Conservation (phyloP, 345 rosid genomes). For the Gynandropsis gynandra region DNA sequence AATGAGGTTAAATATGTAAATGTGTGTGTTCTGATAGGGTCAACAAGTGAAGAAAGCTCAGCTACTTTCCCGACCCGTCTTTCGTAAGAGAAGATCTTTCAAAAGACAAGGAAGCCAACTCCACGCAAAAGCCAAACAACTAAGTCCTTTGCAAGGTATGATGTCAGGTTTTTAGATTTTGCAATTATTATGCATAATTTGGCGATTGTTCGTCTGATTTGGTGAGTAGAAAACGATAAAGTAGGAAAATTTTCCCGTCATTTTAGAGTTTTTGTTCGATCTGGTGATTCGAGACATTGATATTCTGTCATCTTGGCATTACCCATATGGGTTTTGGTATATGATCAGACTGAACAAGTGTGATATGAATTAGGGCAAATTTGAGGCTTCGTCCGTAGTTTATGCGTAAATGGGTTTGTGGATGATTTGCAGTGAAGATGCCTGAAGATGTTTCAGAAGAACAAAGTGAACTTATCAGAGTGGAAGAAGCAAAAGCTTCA, state of each 20-base stretch:
- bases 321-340: no score
- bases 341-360: no score
- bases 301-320: no score
- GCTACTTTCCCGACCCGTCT: slow-evolving; percentile 43
- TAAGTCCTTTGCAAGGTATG: slow-evolving; percentile 46
- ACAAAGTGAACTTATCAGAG: slow-evolving; percentile 30
- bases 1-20: neutral
- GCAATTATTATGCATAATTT: no score
- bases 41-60: slow-evolving; percentile 56
- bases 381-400: no score
- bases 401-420: neutral
- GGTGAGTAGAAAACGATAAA: no score
- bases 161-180: no score
- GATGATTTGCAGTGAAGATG: slow-evolving; percentile 32
- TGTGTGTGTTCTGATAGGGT: slow-evolving; percentile 36
- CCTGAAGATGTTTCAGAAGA: slow-evolving; percentile 47
- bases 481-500: slow-evolving; percentile 45
- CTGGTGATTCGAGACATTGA: no score
- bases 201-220: no score
- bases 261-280: no score
- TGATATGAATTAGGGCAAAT: no score
- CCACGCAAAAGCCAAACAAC: slow-evolving; percentile 68
- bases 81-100: slow-evolving; percentile 73
- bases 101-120: slow-evolving; percentile 60
- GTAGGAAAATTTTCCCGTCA: no score